Evolutionary conservation across 2,329 filamentous ascomycete species (phyloP).

Genomic region (Colletotrichum godetiae): DNA sequence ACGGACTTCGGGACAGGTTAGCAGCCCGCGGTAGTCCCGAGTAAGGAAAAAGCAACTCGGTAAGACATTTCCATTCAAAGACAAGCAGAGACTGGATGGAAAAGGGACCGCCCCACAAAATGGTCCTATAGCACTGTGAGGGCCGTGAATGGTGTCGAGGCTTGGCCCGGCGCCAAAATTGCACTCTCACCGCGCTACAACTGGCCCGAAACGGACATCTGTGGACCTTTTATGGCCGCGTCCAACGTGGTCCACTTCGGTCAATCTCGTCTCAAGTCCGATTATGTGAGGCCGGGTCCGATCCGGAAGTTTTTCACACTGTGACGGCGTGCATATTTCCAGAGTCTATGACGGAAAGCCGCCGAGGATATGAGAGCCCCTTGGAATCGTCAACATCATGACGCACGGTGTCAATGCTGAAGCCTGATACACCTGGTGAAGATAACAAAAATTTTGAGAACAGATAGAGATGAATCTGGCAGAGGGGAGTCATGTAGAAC

Average conservation of each 20-base stretch:
- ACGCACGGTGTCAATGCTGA: background rate
- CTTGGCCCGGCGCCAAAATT: background rate
- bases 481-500: too few species aligned
- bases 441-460: too few species aligned
- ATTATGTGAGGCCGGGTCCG: conserved; percentile 12
- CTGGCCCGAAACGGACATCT: conserved; percentile 1
- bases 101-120: conserved; percentile 20
- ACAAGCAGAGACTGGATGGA: background rate
- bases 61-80: background rate
- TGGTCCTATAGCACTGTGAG: conserved; percentile 23
- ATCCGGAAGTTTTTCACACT: conserved; percentile 13
- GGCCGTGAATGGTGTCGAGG: background rate
- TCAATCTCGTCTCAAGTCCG: background rate
- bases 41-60: background rate
- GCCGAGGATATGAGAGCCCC: background rate
- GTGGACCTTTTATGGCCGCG: background rate
- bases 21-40: background rate
- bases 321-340: background rate
- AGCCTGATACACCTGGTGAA: too few species aligned
- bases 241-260: background rate
- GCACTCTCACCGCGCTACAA: background rate
- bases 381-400: background rate
- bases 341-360: background rate
- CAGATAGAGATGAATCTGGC: background rate
- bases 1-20: conserved; percentile 5